Conservation (phyloP, 805 yeast genomes). For the Pichia sporocuriosa region DNA sequence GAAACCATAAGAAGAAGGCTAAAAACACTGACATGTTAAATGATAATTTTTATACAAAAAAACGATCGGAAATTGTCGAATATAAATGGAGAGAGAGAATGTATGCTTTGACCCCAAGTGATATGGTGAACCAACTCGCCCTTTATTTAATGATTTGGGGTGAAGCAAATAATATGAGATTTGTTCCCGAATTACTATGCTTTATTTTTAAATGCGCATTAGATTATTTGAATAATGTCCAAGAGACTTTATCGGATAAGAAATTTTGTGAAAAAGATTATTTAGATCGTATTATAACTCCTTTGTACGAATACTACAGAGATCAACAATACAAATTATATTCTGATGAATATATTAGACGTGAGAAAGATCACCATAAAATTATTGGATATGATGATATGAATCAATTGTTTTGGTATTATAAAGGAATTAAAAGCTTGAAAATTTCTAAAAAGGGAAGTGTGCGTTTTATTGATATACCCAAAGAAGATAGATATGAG, state of each 20-base stretch:
- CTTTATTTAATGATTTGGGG: constrained; percentile 66
- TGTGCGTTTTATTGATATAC: constrained; percentile 24
- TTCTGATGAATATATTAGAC: constrained; percentile 52
- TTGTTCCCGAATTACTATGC: constrained; percentile 45
- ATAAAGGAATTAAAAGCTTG: constrained; percentile 31
- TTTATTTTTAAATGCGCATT: constrained; percentile 51
- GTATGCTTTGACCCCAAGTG: constrained; percentile 45
- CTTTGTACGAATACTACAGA: constrained; percentile 51
- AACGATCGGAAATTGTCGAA: constrained; percentile 65
- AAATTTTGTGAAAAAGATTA: constrained; percentile 24
- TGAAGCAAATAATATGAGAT: constrained; percentile 61
- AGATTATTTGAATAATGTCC: constrained; percentile 39
- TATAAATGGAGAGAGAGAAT: constrained; percentile 69
- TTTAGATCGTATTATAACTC: constrained; percentile 37
- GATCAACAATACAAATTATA: constrained; percentile 57
- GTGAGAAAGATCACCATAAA: constrained; percentile 62
- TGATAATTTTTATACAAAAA: constrained; percentile 21
- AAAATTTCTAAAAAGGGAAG: constrained; percentile 29
- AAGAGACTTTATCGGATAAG: constrained; percentile 17
- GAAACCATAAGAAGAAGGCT: constrained; percentile 35
- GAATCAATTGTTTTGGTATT: constrained; percentile 47
- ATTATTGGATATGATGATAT: constrained; percentile 53
- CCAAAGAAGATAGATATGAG: constrained; percentile 28
- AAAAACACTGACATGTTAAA: constrained; percentile 38
- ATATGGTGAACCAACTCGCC: constrained; percentile 60